Evolutionary conservation across 2,329 filamentous ascomycete genomes (phyloP).

Genomic region (Nannizzia gypsea): DNA sequence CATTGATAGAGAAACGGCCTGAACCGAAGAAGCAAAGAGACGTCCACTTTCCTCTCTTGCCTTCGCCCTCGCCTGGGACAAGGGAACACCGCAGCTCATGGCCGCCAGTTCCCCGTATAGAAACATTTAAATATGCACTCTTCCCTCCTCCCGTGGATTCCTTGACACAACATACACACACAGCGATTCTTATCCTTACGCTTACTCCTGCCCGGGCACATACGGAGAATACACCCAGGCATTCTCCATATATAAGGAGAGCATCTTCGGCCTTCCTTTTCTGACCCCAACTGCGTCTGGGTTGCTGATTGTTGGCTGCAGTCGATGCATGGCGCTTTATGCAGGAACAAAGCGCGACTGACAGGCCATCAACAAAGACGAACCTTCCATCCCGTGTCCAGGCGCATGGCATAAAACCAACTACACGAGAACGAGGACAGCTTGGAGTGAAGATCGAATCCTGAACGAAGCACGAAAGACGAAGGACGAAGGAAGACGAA

Average conservation of each 20-base stretch:
- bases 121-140: background rate
- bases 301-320: background rate
- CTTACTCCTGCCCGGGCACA: background rate
- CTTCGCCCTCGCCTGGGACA: background rate
- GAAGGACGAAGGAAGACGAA: background rate
- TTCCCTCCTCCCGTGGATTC: background rate
- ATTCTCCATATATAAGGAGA: background rate
- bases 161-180: background rate
- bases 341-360: slow-evolving; percentile 2
- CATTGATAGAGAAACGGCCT: background rate
- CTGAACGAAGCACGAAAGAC: background rate
- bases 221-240: background rate
- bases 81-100: background rate
- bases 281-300: background rate
- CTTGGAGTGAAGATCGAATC: background rate
- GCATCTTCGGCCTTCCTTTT: background rate
- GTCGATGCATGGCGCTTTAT: background rate
- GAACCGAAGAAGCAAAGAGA: background rate
- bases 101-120: background rate
- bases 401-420: background rate
- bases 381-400: background rate
- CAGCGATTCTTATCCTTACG: background rate
- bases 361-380: background rate
- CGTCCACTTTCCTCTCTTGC: background rate
- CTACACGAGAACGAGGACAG: background rate